Base-by-base conservation (phyloP, 768 basidiomycete genomes). In the Collybia mongolica region DNA sequence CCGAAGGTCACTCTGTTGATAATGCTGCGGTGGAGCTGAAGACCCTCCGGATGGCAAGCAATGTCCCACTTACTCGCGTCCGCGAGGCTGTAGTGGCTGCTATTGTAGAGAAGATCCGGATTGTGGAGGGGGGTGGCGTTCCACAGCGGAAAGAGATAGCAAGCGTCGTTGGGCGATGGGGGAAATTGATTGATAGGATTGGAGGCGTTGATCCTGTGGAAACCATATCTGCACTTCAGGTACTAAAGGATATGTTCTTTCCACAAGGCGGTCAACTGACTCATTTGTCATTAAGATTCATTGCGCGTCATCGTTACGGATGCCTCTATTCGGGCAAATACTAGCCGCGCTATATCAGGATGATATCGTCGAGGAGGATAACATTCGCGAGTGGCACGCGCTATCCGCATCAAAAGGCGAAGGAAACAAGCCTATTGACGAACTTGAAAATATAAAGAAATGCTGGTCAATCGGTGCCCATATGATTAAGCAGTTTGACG, bases 21-120 rank as follows among this genome's bases (percentile, higher is more conserved):
- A 93, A 97, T 65, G 93, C 94, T 1, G 79, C 90, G 0, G 88
- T 98, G 54, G 96, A 98, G 65, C 79, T 98, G 52, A 93, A 96
- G 72, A 97, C 96, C 39, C 80, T 99, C 39, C 89, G 95, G 43
- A 96, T 98, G 92, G 93, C 93, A 29, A 90, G 88, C 60, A 98
- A 98, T 60, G 96, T 98, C 22, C 81, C 90, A 9, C 77, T 97
- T 17, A 80, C 79, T n/a, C 77, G 84, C 44, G 94, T 97, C 14
- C 79, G 90, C 45, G 88, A 94, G 66, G 89, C 88, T 14, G 91
- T 98, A n/a, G 76, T 98, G 32, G 78, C 78, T n/a, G 89, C 84
- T 35, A 77, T 98, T 51, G 84, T 96, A 48, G 82, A 84, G 52
- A 79, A 80, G 52, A 85, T 94, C 40, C 72, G 72, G 43, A 68